Evolutionary conservation across 2,329 filamentous ascomycete genomes (phyloP).

Genomic region (Neonectria magnoliae): DNA sequence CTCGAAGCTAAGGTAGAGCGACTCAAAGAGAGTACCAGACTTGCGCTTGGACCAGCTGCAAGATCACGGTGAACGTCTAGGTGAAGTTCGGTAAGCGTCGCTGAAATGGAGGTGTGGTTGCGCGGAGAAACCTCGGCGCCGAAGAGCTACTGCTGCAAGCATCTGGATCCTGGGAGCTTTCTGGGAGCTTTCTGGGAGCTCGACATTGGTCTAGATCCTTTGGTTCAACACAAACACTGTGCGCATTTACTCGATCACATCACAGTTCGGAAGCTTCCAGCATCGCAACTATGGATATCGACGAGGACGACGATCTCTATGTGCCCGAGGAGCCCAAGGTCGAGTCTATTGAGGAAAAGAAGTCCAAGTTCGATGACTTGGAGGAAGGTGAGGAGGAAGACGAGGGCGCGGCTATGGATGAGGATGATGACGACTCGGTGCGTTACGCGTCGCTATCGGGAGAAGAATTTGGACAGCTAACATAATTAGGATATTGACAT

Average conservation of each 20-base stretch:
- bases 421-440: conserved; percentile 63
- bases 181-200: conserved; percentile 20
- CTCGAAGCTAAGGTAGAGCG: conserved; percentile 20
- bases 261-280: not conserved
- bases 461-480: conserved; percentile 3
- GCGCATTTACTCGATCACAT: not conserved
- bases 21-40: conserved; percentile 10
- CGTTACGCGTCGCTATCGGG: not conserved
- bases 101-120: conserved; percentile 12
- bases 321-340: conserved; percentile 65
- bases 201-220: conserved; percentile 30
- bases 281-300: conserved; percentile 67
- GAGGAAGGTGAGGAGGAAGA: conserved; percentile 74
- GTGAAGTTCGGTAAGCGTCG: conserved; percentile 29
- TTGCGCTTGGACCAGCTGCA: conserved; percentile 35
- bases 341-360: conserved; percentile 46
- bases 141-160: conserved; percentile 28
- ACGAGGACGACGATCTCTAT: conserved; percentile 76
- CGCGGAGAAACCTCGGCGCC: conserved; percentile 45
- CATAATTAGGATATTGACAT: conserved; percentile 70
- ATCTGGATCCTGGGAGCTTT: conserved; percentile 15
- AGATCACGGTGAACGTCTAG: conserved; percentile 25
- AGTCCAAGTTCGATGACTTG: conserved; percentile 61
- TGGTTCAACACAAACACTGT: conserved; percentile 5
- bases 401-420: conserved; percentile 68